These are phyloP conservation scores for Didymosphaeria variabile DNA, from an alignment of 2,329 filamentous ascomycete genomes.

Conservation along the genomic window DNA sequence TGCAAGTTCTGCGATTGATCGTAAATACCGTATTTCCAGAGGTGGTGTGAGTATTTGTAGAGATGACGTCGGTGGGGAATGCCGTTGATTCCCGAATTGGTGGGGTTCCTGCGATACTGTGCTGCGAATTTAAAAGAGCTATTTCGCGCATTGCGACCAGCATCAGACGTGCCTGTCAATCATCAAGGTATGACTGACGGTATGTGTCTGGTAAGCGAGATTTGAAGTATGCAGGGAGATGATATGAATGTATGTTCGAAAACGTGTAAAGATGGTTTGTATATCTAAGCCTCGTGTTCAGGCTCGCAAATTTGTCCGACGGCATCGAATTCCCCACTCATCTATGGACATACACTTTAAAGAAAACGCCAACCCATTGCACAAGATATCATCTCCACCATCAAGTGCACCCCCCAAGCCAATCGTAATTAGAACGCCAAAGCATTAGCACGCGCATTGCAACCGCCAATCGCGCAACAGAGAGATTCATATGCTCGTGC, in stretches of 20 bases:
- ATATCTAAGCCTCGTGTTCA: background rate
- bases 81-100: background rate
- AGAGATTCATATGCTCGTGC: constrained; percentile 21
- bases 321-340: constrained; percentile 12
- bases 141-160: too few relatives aligned
- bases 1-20: background rate
- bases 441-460: constrained; percentile 7
- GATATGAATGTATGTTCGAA: background rate
- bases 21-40: background rate
- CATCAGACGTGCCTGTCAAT: background rate
- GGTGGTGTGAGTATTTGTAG: background rate
- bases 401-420: background rate
- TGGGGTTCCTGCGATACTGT: background rate
- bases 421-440: constrained; percentile 9
- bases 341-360: constrained; percentile 9
- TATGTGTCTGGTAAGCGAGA: background rate
- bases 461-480: constrained; percentile 14
- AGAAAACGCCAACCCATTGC: constrained; percentile 7
- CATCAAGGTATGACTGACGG: too few relatives aligned
- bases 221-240: background rate
- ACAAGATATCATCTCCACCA: background rate
- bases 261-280: background rate
- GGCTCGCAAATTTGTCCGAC: constrained; percentile 6
- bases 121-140: background rate
- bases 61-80: constrained; percentile 13